A percentile compares a stretch with the other conserved stretches of the same genome.
Conservation (phyloP, 2,329 filamentous ascomycete genomes). For the Exserohilum rostratum region DNA sequence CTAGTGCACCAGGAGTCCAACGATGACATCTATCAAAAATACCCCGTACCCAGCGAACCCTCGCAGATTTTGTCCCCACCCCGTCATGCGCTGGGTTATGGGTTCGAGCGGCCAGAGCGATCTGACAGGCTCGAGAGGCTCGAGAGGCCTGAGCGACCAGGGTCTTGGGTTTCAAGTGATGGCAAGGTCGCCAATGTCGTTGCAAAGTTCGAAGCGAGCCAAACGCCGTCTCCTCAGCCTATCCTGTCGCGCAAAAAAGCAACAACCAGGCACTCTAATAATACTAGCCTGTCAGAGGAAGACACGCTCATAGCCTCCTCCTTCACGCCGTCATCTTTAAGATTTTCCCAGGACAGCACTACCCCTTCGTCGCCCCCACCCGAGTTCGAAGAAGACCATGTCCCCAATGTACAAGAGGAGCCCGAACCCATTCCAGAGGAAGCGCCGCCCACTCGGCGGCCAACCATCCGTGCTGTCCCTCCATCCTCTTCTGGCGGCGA, state of each 20-base stretch:
- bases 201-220: conserved; percentile 45
- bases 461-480: conserved; percentile 48
- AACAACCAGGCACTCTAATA: conserved; percentile 44
- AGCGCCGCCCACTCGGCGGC: conserved; percentile 30
- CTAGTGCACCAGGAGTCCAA: conserved; percentile 48
- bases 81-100: conserved; percentile 46
- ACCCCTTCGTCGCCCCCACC: conserved; percentile 46
- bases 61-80: conserved; percentile 50
- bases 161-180: conserved; percentile 48
- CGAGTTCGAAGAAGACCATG: conserved; percentile 37
- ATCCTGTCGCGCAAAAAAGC: conserved; percentile 43
- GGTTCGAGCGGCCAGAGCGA: conserved; percentile 48
- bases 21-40: conserved; percentile 47
- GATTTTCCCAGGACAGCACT: conserved; percentile 49
- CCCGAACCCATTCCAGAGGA: conserved; percentile 14
- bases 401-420: conserved; percentile 40
- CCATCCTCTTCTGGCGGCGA: conserved; percentile 45
- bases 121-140: conserved; percentile 6
- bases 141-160: conserved; percentile 46
- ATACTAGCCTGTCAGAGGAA: conserved; percentile 48
- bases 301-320: conserved; percentile 47
- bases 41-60: conserved; percentile 48
- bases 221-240: conserved; percentile 41
- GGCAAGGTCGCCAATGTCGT: conserved; percentile 47
- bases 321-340: conserved; percentile 45